phyloP scores from a whole-genome alignment of 805 yeast genomes.

The Martiniozyma abietophila region DNA sequence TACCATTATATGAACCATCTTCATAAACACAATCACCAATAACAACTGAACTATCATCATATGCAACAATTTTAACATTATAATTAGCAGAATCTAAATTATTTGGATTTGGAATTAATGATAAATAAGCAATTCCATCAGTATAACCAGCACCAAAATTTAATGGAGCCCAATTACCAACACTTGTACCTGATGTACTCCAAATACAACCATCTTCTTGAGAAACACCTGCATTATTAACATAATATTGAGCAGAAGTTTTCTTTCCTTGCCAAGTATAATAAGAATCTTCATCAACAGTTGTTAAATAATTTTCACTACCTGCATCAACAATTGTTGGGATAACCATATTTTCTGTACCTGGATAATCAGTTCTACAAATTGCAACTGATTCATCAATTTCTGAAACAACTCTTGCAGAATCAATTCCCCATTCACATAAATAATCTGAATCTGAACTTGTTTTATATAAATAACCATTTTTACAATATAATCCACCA shows the following conservation, averaged over 20 bases:
- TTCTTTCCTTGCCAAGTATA: constrained; percentile 71
- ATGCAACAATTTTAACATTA: constrained; percentile 37
- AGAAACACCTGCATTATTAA: constrained; percentile 91
- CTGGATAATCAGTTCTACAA: constrained; percentile 99
- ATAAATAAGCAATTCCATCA: constrained; percentile 65
- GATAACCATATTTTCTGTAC: constrained; percentile 96
- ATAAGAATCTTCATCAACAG: constrained; percentile 69
- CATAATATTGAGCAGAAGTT: constrained; percentile 95
- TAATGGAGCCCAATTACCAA: constrained; percentile 98
- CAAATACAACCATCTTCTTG: constrained; percentile 89
- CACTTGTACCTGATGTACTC: constrained; percentile 71
- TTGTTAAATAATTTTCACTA: constrained; percentile 54
- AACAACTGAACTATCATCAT: constrained; percentile 28
- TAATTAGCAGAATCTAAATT: constrained; percentile 52
- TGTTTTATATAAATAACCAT: constrained; percentile 77
- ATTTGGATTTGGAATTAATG: constrained; percentile 94
- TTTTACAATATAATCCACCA: constrained; percentile 85
- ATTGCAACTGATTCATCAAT: constrained; percentile 64
- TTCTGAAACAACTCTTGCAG: constrained; percentile 62
- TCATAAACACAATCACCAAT: constrained; percentile 35
- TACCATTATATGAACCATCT: constrained; percentile 39
- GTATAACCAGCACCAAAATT: constrained; percentile 88
- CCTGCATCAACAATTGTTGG: constrained; percentile 82
- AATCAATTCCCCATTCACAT: constrained; percentile 78
- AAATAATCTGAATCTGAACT: constrained; percentile 57